phyloP scores from a whole-genome alignment of 305 asterid species.

The Fraxinus sp. region DNA sequence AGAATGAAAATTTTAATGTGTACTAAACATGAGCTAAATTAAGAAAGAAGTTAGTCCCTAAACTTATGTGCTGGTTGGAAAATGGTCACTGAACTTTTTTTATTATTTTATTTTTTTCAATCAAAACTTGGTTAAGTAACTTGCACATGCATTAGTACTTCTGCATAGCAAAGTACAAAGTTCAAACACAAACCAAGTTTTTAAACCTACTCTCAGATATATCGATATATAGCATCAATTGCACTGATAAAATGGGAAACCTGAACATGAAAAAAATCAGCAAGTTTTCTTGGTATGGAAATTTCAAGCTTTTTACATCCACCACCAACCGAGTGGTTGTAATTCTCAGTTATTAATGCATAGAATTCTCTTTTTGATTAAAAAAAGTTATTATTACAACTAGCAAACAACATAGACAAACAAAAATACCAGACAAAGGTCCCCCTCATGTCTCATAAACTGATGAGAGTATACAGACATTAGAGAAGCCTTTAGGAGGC shows the following conservation, averaged over 20 bases:
- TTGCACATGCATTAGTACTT: too few species aligned
- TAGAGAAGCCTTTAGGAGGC: conserved; percentile 40
- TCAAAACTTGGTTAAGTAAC: too few species aligned
- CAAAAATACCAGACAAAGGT: conserved; percentile 72
- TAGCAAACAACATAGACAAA: conserved; percentile 39
- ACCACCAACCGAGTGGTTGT: conserved; percentile 46
- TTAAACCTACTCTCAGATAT: neutral
- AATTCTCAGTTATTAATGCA: conserved; percentile 25
- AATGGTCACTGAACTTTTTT: too few species aligned
- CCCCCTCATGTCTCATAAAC: conserved; percentile 55
- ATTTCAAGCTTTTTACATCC: conserved; percentile 40
- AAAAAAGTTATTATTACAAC: conserved; percentile 36
- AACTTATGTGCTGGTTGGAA: too few species aligned
- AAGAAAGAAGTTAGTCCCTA: too few species aligned
- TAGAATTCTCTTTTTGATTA: conserved; percentile 35
- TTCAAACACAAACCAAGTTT: neutral
- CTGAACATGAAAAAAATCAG: conserved; percentile 26
- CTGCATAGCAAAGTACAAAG: too few species aligned
- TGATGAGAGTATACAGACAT: conserved; percentile 32
- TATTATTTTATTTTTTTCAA: too few species aligned
- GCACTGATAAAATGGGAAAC: neutral
- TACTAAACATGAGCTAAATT: too few species aligned
- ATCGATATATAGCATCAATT: neutral
- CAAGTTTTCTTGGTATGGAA: conserved; percentile 38
- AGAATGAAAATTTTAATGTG: too few species aligned